phyloP scores from a whole-genome alignment of 371 early-diverging fungal species.

The Rhizopus stolonifer region DNA sequence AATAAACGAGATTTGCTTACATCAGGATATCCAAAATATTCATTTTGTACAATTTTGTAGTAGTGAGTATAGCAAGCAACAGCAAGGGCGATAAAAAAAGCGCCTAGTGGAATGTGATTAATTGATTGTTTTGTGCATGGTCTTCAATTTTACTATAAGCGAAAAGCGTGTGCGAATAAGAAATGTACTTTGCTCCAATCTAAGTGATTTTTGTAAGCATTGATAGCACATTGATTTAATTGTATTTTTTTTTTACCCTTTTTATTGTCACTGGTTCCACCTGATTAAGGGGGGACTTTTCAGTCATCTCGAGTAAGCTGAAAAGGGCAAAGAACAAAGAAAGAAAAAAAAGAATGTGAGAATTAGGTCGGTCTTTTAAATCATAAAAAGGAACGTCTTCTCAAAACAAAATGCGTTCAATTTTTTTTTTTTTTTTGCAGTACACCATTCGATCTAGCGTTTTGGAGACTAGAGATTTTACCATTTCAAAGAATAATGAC shows the following conservation, averaged over 20 bases:
- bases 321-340: not conserved
- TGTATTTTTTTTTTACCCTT: conserved; percentile 3
- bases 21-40: conserved; percentile 76
- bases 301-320: conserved; percentile 10
- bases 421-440: too few species aligned
- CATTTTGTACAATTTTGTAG: conserved; percentile 77
- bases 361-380: not conserved
- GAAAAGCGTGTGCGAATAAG: conserved; percentile 64
- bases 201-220: conserved; percentile 14
- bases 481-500: too few species aligned
- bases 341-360: not conserved
- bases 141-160: conserved; percentile 55
- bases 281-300: conserved; percentile 17
- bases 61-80: conserved; percentile 74
- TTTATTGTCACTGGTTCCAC: conserved; percentile 15
- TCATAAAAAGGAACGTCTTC: not conserved
- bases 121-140: not conserved
- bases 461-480: too few species aligned
- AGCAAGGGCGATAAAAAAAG: conserved; percentile 70
- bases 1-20: conserved; percentile 29
- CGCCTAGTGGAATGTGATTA: conserved; percentile 41
- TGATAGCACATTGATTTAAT: not conserved
- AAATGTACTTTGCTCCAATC: conserved; percentile 62
- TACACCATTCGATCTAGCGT: too few species aligned
- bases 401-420: too few species aligned